A percentile compares a stretch with the other conserved stretches of the same genome.
These are phyloP conservation scores for Vanrija sp. DNA, from an alignment of 1,284 basidiomycete species.

Conservation along the genomic window DNA sequence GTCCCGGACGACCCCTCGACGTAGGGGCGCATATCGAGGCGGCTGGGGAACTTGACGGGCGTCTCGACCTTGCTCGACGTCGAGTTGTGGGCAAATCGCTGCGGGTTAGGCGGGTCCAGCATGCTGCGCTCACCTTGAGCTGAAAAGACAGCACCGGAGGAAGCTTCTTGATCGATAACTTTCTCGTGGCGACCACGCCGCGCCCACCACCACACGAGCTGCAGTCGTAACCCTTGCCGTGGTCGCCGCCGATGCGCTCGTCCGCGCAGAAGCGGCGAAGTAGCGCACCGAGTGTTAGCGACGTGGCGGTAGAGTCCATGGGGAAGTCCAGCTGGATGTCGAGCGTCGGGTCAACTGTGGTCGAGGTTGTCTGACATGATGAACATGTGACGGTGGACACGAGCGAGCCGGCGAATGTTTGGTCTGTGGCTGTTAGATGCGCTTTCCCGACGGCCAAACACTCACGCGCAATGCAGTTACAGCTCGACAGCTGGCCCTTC, in stretches of 20 bases:
- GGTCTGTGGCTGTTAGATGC: conserved; percentile 50
- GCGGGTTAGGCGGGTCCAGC: conserved; percentile 1
- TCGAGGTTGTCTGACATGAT: conserved; percentile 65
- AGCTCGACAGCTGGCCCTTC: conserved; percentile 57
- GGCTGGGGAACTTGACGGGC: conserved; percentile 74
- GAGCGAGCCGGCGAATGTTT: conserved; percentile 80
- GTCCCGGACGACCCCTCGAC: conserved; percentile 50
- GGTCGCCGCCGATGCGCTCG: conserved; percentile 36
- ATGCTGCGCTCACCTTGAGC: conserved; percentile 66
- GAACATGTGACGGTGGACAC: conserved; percentile 88
- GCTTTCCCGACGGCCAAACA: background rate
- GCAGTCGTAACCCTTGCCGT: conserved; percentile 45
- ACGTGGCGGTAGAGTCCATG: too few species aligned
- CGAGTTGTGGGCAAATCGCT: conserved; percentile 89
- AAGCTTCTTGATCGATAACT: conserved; percentile 75
- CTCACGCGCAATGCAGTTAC: conserved; percentile 78
- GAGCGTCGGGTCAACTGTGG: conserved; percentile 81
- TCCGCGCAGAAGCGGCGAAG: conserved; percentile 40
- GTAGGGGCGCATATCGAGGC: conserved; percentile 83
- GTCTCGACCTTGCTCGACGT: conserved; percentile 80
- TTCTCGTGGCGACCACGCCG: conserved; percentile 62
- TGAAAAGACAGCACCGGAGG: conserved; percentile 92
- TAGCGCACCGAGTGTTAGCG: conserved; percentile 29
- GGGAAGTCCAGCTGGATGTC: conserved; percentile 83
- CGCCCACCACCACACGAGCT: conserved; percentile 40